phyloP scores from a whole-genome alignment of 805 yeast species.

The Metschnikowia anglica region DNA sequence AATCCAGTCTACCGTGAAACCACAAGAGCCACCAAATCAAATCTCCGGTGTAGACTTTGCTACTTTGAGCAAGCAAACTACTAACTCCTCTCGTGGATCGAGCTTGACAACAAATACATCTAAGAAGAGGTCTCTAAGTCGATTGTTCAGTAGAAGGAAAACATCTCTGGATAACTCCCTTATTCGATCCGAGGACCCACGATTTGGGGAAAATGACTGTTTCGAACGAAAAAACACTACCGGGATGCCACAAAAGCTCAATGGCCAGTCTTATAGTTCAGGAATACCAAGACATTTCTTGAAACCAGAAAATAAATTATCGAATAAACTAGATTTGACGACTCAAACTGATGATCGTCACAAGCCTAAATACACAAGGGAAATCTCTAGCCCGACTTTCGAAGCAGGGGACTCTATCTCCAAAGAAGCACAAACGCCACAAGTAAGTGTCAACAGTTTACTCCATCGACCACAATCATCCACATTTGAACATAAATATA shows the following conservation, averaged over 20 bases:
- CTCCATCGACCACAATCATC: slow-evolving; percentile 1
- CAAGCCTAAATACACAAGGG: not conserved
- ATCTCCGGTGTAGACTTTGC: slow-evolving; percentile 20
- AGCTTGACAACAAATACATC: slow-evolving; percentile 10
- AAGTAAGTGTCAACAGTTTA: slow-evolving; percentile 1
- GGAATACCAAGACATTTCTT: slow-evolving; percentile 9
- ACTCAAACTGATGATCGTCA: not conserved
- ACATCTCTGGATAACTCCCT: slow-evolving; percentile 2
- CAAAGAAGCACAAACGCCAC: not conserved
- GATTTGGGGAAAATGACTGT: not conserved
- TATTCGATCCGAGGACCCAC: not conserved
- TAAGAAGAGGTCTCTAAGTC: slow-evolving; percentile 3
- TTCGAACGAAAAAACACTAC: not conserved
- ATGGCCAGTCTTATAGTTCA: slow-evolving; percentile 6
- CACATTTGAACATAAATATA: not conserved
- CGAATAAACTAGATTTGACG: not conserved
- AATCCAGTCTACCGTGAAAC: not conserved
- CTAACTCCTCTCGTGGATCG: slow-evolving; percentile 13
- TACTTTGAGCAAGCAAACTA: slow-evolving; percentile 14
- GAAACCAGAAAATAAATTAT: slow-evolving; percentile 4
- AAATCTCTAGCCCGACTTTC: not conserved
- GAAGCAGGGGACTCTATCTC: not conserved
- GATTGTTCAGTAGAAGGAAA: slow-evolving; percentile 12
- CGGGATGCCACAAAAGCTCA: not conserved
- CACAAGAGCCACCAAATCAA: slow-evolving; percentile 4